Evolutionary conservation across 306 rosid species (phyloP), one percentile per base, ranked within the genome.

Genomic region (Lathyrus oleraceus): DNA sequence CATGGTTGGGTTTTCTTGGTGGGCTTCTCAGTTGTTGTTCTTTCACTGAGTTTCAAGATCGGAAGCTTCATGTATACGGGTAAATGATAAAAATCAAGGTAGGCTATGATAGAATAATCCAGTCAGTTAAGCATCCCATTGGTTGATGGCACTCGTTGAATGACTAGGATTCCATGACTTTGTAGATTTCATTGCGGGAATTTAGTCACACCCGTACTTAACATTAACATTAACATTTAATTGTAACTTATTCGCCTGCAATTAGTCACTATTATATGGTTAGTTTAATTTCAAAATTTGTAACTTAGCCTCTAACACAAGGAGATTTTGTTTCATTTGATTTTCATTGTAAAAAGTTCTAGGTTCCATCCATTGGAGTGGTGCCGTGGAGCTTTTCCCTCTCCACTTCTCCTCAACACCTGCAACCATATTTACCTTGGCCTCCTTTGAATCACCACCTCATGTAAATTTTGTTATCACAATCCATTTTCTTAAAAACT

Each of bases 11-110:
- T 83, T 79, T 85, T 79, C 75, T 78, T 90, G 64, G 59, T 86
- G 79, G 77, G 85, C 65, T 79, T 87, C 61, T 90, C 95, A 75
- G 81, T 88, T 27, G 80, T 94, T 27, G 70, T 94, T 60, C 87
- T 90, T 60, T 85, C 91, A 3, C 58, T 87, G 64, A 88, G 87
- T 75, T 85, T 56, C 83, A 90, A 88, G 85, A 78, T 88, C 14
- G 92, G 89, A 54, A 84, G 89, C 81, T 75, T 64, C 81, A 77
- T 90, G 76, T 85, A 52, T 76, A 76, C 79, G 58, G 80, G 85
- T 71, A 80, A 83, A 71, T 67, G 65, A 66, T 47, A 17, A 51
- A 20, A 51, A 20, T 40, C 61, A 12, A 8, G 60, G 73, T 39
- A 58, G 69, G 76, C 58, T 21, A 36, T 39, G 56, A 38, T 62